Percentiles rank a stretch among this genome's conserved stretches.
phyloP scores from a whole-genome alignment of 495 filamentous ascomycete species.

The Penicillium riverlandense region DNA sequence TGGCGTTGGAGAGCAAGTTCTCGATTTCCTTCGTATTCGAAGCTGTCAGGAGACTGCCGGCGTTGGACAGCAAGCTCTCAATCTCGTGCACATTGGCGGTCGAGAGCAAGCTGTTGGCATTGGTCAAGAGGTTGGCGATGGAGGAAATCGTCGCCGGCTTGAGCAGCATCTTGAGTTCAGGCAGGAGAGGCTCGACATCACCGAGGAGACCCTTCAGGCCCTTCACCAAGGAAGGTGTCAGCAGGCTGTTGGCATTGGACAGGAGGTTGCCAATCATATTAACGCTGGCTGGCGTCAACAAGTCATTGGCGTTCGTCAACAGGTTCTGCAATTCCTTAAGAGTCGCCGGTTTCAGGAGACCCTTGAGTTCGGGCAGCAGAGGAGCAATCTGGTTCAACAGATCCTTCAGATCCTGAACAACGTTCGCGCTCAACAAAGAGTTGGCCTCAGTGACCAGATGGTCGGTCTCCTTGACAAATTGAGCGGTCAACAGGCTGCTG shows the following conservation, averaged over 20 bases:
- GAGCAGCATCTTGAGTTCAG: constrained; percentile 20
- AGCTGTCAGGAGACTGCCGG: constrained; percentile 3
- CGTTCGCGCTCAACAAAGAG: constrained; percentile 16
- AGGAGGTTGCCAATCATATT: constrained; percentile 32
- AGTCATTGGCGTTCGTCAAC: constrained; percentile 31
- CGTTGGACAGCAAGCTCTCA: constrained; percentile 1
- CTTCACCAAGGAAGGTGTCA: constrained; percentile 1
- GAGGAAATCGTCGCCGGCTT: constrained; percentile 20
- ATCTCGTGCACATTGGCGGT: constrained; percentile 23
- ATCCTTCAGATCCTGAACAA: constrained; percentile 7
- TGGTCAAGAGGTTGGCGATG: constrained; percentile 21
- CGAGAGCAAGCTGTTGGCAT: constrained; percentile 8
- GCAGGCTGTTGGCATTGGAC: constrained; percentile 26
- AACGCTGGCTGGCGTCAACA: constrained; percentile 30
- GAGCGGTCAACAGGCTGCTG: constrained; percentile 25
- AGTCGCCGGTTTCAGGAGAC: constrained; percentile 21
- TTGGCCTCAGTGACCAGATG: constrained; percentile 25
- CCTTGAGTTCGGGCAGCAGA: constrained; percentile 18
- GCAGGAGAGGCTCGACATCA: constrained; percentile 20
- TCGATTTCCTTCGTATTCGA: constrained; percentile 20
- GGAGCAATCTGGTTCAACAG: constrained; percentile 5
- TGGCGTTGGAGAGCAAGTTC: constrained; percentile 31
- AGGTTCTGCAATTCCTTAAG: constrained; percentile 28
- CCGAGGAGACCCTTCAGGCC: constrained; percentile 7
- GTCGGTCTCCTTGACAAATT: constrained; percentile 29